Conservation (phyloP, 495 filamentous ascomycete species). For the Penicillium pulvis region DNA sequence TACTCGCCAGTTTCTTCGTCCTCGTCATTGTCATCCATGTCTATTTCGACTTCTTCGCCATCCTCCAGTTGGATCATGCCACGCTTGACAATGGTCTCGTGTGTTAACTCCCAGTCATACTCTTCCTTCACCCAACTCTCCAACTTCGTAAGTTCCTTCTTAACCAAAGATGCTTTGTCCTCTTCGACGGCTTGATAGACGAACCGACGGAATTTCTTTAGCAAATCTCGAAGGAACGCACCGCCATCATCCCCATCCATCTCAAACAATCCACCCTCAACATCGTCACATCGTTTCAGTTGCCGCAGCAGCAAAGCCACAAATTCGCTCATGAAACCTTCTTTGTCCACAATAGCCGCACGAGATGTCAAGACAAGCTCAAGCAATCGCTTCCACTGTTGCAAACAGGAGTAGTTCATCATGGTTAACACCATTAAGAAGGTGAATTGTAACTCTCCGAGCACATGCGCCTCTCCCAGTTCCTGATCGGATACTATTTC, state of each 20-base stretch:
- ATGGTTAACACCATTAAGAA: slow-evolving; percentile 81
- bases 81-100: slow-evolving; percentile 55
- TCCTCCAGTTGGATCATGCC: slow-evolving; percentile 75
- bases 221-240: slow-evolving; percentile 53
- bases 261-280: slow-evolving; percentile 61
- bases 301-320: slow-evolving; percentile 69
- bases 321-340: slow-evolving; percentile 60
- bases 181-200: slow-evolving; percentile 45
- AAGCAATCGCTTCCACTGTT: slow-evolving; percentile 84
- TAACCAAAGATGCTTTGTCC: slow-evolving; percentile 37
- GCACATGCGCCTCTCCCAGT: slow-evolving; percentile 49
- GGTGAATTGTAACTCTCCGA: slow-evolving; percentile 87
- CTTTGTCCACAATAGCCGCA: slow-evolving; percentile 54
- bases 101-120: slow-evolving; percentile 66
- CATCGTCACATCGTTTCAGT: slow-evolving; percentile 67
- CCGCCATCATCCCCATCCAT: slow-evolving; percentile 56
- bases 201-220: slow-evolving; percentile 53
- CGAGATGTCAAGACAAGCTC: slow-evolving; percentile 70
- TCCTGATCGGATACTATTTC: slow-evolving; percentile 20
- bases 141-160: slow-evolving; percentile 56
- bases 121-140: slow-evolving; percentile 57
- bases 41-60: slow-evolving; percentile 77
- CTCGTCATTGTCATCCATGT: slow-evolving; percentile 71
- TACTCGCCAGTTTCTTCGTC: slow-evolving; percentile 88
- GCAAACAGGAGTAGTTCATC: slow-evolving; percentile 81